These are phyloP conservation scores for Rutstroemia sp. DNA, from an alignment of 2,329 filamentous ascomycete genomes.

Conservation along the genomic window DNA sequence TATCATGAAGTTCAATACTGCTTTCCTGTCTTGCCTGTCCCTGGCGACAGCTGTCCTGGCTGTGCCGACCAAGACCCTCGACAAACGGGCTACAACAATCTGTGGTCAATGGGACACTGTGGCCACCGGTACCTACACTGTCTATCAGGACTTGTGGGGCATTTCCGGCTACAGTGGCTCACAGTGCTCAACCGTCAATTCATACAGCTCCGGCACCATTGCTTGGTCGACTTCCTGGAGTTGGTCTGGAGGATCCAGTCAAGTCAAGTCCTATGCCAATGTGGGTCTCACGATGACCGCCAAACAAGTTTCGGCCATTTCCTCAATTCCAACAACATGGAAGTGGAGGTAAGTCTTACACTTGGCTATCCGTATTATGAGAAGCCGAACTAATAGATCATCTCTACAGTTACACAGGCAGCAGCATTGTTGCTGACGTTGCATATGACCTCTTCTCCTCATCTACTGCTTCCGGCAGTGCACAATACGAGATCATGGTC, in stretches of 20 bases:
- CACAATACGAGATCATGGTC: constrained; percentile 60
- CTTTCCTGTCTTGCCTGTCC: constrained; percentile 4
- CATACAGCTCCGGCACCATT: constrained; percentile 27
- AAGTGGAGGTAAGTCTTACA: constrained; percentile 31
- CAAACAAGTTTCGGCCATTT: constrained; percentile 31
- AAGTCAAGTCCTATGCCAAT: constrained; percentile 38
- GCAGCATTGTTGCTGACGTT: constrained; percentile 47
- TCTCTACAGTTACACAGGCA: constrained; percentile 38
- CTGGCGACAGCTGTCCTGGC: constrained; percentile 6
- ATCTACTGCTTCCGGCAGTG: constrained; percentile 36
- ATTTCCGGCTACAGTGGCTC: not conserved
- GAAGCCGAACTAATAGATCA: not conserved
- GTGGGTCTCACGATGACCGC: constrained; percentile 32
- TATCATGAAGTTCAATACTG: constrained; percentile 14
- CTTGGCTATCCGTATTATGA: too few species aligned
- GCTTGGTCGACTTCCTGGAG: constrained; percentile 35
- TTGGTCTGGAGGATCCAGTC: constrained; percentile 31
- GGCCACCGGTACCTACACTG: constrained; percentile 29
- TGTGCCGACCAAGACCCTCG: constrained; percentile 21
- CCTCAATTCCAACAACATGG: constrained; percentile 33
- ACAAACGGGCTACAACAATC: constrained; percentile 30
- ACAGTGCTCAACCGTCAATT: constrained; percentile 35
- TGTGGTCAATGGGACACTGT: constrained; percentile 23
- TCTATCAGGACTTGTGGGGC: constrained; percentile 32
- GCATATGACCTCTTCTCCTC: constrained; percentile 55